Evolutionary conservation across 2,329 filamentous ascomycete genomes (phyloP).

Genomic region (Daldinia sp.): DNA sequence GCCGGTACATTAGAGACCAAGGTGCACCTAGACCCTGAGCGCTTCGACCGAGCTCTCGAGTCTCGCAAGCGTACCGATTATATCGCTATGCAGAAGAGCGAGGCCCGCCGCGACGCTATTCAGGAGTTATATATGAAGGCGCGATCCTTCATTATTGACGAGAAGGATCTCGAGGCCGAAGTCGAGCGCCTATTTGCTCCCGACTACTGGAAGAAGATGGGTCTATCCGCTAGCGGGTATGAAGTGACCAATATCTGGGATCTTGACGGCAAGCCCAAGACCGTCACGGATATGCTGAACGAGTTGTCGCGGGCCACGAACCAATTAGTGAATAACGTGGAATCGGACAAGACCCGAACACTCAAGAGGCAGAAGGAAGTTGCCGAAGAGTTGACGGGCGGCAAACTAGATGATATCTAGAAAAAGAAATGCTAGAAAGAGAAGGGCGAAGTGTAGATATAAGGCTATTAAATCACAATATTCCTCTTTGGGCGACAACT

Average conservation of each 20-base stretch:
- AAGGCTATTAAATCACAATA: constrained; percentile 1
- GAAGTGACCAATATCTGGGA: constrained; percentile 62
- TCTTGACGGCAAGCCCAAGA: constrained; percentile 54
- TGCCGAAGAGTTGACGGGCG: constrained; percentile 67
- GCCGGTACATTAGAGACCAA: constrained; percentile 59
- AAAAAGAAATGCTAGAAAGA: neutral
- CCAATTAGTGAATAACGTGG: constrained; percentile 44
- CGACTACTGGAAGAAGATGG: constrained; percentile 59
- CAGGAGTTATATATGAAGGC: constrained; percentile 93
- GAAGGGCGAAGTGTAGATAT: neutral
- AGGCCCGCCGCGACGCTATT: constrained; percentile 72
- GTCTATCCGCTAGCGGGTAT: constrained; percentile 44
- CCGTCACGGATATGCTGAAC: constrained; percentile 56
- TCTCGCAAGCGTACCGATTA: constrained; percentile 53
- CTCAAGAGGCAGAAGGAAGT: constrained; percentile 62
- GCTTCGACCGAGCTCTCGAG: constrained; percentile 62
- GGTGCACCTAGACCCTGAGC: constrained; percentile 68
- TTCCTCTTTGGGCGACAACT: neutral
- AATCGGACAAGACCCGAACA: constrained; percentile 55
- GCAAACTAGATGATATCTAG: constrained; percentile 56
- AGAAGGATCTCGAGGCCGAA: constrained; percentile 75
- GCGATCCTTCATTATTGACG: constrained; percentile 83
- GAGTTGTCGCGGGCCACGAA: constrained; percentile 45
- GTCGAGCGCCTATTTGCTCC: constrained; percentile 81
- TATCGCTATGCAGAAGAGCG: constrained; percentile 59